phyloP scores from a whole-genome alignment of 495 filamentous ascomycete genomes.

The Aspergillus funiculosus region DNA sequence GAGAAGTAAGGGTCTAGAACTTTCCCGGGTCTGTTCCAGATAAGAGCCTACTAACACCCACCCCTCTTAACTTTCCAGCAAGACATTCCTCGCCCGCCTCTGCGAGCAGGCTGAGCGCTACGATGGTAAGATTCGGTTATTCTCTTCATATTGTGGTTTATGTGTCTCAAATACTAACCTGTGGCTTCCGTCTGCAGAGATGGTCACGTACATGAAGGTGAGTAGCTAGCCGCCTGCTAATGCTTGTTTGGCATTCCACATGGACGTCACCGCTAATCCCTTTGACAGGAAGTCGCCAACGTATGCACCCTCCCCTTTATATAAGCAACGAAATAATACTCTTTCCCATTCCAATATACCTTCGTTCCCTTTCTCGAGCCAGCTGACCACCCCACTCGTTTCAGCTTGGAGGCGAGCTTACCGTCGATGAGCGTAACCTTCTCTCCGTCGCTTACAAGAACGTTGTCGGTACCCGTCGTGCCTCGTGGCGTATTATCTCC shows the following conservation, averaged over 20 bases:
- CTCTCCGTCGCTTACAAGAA: conserved; percentile 99
- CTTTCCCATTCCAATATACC: too few species aligned
- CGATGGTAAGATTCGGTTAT: conserved; percentile 67
- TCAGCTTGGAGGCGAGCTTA: conserved; percentile 82
- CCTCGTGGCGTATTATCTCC: conserved; percentile 99
- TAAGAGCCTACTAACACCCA: conserved; percentile 30
- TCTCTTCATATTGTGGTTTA: conserved; percentile 5
- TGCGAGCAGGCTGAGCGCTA: conserved; percentile 99
- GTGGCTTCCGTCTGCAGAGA: conserved; percentile 53
- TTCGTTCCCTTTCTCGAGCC: conserved; percentile 7
- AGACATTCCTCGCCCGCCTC: conserved; percentile 99
- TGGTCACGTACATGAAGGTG: conserved; percentile 99
- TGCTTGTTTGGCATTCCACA: conserved; percentile 13
- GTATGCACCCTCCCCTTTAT: conserved; percentile 44
- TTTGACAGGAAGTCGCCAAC: conserved; percentile 85
- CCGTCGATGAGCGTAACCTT: conserved; percentile 98
- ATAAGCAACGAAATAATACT: not conserved
- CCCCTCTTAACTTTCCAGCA: conserved; percentile 60
- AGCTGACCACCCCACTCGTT: conserved; percentile 26
- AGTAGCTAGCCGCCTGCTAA: conserved; percentile 26
- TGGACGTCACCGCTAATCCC: conserved; percentile 30
- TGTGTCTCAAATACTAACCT: conserved; percentile 22
- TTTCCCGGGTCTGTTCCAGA: conserved; percentile 20
- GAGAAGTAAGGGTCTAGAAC: conserved; percentile 63
- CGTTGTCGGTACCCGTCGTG: conserved; percentile 96